Percentiles rank a stretch among this genome's conserved stretches.
These are phyloP conservation scores for Pseudocercospora vitis DNA, from an alignment of 2,329 filamentous ascomycete species.

Conservation along the genomic window DNA sequence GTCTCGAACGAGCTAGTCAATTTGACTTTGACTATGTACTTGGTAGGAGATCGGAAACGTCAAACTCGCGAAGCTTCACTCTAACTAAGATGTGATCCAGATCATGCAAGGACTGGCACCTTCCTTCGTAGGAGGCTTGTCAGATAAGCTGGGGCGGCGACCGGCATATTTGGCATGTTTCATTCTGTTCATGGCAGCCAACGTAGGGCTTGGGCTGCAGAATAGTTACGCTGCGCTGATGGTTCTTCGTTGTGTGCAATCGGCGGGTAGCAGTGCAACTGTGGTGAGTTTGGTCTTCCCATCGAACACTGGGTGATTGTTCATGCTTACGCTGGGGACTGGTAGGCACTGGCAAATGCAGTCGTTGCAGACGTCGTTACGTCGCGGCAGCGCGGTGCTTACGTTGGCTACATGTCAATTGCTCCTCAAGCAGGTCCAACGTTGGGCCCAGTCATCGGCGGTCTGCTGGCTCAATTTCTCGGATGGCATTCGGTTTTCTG, in stretches of 20 bases:
- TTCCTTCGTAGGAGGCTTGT: constrained; percentile 27
- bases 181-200: constrained; percentile 28
- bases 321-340: no score
- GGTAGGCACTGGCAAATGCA: constrained; percentile 35
- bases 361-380: constrained; percentile 39
- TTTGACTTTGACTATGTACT: constrained; percentile 58
- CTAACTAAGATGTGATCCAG: constrained; percentile 14
- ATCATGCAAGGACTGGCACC: constrained; percentile 53
- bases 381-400: constrained; percentile 35
- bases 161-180: constrained; percentile 32
- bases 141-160: constrained; percentile 28
- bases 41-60: constrained; percentile 34
- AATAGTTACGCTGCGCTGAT: constrained; percentile 27
- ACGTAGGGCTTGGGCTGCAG: constrained; percentile 25
- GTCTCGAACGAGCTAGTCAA: constrained; percentile 40
- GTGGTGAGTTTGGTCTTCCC: no score
- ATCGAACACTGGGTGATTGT: no score
- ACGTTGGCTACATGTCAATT: constrained; percentile 36
- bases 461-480: constrained; percentile 37
- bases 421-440: constrained; percentile 35
- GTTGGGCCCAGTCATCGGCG: constrained; percentile 33
- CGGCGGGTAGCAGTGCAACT: constrained; percentile 27
- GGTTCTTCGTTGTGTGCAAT: constrained; percentile 35
- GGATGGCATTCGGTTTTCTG: constrained; percentile 43
- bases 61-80: no score